Conservation (phyloP, 495 filamentous ascomycete species). For the Podospora sp. region DNA sequence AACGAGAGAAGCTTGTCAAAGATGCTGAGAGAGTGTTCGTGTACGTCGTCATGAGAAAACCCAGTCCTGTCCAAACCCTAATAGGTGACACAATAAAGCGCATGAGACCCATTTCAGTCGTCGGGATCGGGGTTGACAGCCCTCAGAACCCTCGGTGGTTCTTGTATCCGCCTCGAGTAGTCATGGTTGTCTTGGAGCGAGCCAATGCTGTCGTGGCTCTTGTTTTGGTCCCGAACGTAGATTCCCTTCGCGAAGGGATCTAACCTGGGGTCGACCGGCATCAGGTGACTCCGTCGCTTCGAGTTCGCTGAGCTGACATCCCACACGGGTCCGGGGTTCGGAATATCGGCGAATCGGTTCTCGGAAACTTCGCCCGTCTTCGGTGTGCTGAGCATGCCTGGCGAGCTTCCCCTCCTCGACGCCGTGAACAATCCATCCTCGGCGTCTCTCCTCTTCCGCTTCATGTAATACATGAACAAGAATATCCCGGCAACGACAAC, state of each 20-base stretch:
- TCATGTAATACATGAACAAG: constrained; percentile 40
- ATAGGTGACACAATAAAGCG: background rate
- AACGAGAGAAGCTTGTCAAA: constrained; percentile 31
- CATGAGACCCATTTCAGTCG: constrained; percentile 12
- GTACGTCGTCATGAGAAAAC: constrained; percentile 29
- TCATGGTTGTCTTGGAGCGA: constrained; percentile 60
- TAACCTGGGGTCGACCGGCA: constrained; percentile 59
- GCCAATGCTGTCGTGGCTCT: constrained; percentile 56
- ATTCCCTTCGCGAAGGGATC: constrained; percentile 53
- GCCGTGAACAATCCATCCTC: constrained; percentile 31
- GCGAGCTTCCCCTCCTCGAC: constrained; percentile 43
- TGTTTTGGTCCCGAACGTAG: constrained; percentile 50
- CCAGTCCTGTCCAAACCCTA: constrained; percentile 11
- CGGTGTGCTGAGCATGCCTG: constrained; percentile 42
- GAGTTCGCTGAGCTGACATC: constrained; percentile 16
- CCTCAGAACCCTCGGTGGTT: constrained; percentile 49
- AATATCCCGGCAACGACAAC: constrained; percentile 32
- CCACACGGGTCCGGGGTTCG: constrained; percentile 20
- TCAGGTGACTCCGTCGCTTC: constrained; percentile 51
- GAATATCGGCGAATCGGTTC: constrained; percentile 16
- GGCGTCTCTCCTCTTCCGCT: constrained; percentile 31
- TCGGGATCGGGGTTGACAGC: constrained; percentile 56
- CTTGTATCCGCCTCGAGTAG: constrained; percentile 51
- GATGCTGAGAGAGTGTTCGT: constrained; percentile 31
- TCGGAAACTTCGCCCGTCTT: constrained; percentile 43